Conservation (phyloP, 2,329 filamentous ascomycete species). For the Verticillium albo-atrum region DNA sequence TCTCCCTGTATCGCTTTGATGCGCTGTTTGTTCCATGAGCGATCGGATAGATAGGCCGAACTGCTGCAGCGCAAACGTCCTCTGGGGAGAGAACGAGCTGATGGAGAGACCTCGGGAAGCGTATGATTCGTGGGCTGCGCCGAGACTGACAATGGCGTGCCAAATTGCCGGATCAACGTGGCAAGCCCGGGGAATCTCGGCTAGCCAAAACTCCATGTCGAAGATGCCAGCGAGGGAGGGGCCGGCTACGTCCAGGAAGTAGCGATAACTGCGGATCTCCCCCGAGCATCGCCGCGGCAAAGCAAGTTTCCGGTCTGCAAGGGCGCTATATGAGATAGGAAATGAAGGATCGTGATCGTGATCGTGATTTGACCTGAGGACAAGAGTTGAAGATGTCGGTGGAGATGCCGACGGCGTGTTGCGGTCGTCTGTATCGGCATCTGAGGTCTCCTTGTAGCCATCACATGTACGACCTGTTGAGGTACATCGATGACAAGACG, state of each 20-base stretch:
- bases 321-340: not conserved
- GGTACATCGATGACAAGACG: conserved; percentile 10
- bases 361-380: not conserved
- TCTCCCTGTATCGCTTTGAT: conserved; percentile 4
- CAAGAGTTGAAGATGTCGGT: not conserved
- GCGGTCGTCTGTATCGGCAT: not conserved
- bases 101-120: not conserved
- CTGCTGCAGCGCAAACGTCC: conserved; percentile 10
- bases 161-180: conserved; percentile 13
- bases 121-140: conserved; percentile 10
- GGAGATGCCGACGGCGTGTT: not conserved
- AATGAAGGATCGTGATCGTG: not conserved
- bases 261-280: conserved; percentile 11
- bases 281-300: conserved; percentile 1
- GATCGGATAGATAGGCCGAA: conserved; percentile 11
- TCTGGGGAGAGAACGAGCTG: not conserved
- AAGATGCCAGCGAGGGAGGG: conserved; percentile 13
- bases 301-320: not conserved
- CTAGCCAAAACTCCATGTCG: conserved; percentile 15
- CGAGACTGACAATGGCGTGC: conserved; percentile 17
- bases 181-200: conserved; percentile 9
- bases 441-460: conserved; percentile 2
- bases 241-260: conserved; percentile 13
- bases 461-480: conserved; percentile 10
- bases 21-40: conserved; percentile 1